Percentiles rank a stretch among this genome's conserved stretches.
phyloP scores from a whole-genome alignment of 192 early-diverging fungal genomes.

The Entomortierella parvispora region DNA sequence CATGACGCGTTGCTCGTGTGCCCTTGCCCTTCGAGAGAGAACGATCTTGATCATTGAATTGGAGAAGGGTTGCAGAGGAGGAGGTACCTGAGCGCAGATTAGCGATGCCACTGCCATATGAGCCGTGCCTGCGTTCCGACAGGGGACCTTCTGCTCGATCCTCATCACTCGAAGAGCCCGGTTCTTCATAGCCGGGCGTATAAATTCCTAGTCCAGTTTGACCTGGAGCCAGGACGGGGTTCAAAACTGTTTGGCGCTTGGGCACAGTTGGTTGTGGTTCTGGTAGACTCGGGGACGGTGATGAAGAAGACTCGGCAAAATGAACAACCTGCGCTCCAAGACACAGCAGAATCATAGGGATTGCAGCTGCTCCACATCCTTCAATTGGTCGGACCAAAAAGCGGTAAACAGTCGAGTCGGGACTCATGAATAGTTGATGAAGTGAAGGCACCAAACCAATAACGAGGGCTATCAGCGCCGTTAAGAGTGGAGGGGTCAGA shows the following conservation, averaged over 20 bases:
- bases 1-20: not conserved
- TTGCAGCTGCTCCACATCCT: slow-evolving; percentile 80
- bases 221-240: too few relatives aligned
- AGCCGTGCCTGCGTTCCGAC: not conserved
- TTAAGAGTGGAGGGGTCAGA: slow-evolving; percentile 79
- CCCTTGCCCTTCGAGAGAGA: not conserved
- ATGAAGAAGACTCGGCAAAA: slow-evolving; percentile 11
- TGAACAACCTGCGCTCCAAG: slow-evolving; percentile 76
- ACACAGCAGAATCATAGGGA: slow-evolving; percentile 81
- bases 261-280: not conserved
- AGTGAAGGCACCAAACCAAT: slow-evolving; percentile 76
- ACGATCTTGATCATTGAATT: slow-evolving; percentile 10
- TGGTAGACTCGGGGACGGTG: not conserved
- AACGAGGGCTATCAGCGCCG: slow-evolving; percentile 70
- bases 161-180: slow-evolving; percentile 21
- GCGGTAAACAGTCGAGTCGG: slow-evolving; percentile 62
- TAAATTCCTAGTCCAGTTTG: slow-evolving; percentile 28
- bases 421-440: slow-evolving; percentile 71
- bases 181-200: not conserved
- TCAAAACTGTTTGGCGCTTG: not conserved
- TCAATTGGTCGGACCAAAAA: slow-evolving; percentile 75
- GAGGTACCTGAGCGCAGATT: slow-evolving; percentile 20
- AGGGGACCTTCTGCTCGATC: not conserved
- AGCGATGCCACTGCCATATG: slow-evolving; percentile 31
- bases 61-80: slow-evolving; percentile 41